Conservation (phyloP, 257 asterid genomes). For the Solanum chilense region DNA sequence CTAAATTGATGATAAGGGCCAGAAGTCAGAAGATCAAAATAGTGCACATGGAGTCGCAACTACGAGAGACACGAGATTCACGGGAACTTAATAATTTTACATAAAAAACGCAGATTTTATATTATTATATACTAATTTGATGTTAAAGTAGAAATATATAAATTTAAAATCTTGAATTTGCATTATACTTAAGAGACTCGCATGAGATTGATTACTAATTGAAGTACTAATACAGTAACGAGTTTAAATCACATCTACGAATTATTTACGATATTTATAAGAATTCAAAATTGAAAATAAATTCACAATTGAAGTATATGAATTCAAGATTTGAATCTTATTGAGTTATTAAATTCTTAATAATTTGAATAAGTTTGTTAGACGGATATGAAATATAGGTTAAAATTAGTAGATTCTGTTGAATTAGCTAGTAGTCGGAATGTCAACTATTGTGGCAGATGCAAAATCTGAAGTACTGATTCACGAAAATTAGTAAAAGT, state of each 20-base stretch:
- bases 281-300: too few species aligned
- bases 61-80: background rate
- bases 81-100: background rate
- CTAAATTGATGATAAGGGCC: background rate
- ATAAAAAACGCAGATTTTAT: rapidly evolving
- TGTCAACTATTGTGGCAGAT: background rate
- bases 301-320: background rate
- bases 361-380: too few species aligned
- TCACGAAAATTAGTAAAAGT: background rate
- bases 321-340: background rate
- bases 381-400: background rate
- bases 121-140: background rate
- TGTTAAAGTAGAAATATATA: background rate
- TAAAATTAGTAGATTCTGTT: background rate
- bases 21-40: background rate
- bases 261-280: background rate
- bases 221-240: background rate
- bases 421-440: background rate
- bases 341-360: too few species aligned
- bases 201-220: background rate
- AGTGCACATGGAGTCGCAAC: background rate
- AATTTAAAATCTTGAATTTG: background rate
- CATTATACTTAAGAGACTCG: background rate
- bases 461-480: too few species aligned
- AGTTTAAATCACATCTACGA: background rate